A percentile compares a stretch with the other conserved stretches of the same genome.
These are phyloP conservation scores for Aspergillus sclerotiicarbonarius DNA, from an alignment of 495 filamentous ascomycete species.

Conservation along the genomic window DNA sequence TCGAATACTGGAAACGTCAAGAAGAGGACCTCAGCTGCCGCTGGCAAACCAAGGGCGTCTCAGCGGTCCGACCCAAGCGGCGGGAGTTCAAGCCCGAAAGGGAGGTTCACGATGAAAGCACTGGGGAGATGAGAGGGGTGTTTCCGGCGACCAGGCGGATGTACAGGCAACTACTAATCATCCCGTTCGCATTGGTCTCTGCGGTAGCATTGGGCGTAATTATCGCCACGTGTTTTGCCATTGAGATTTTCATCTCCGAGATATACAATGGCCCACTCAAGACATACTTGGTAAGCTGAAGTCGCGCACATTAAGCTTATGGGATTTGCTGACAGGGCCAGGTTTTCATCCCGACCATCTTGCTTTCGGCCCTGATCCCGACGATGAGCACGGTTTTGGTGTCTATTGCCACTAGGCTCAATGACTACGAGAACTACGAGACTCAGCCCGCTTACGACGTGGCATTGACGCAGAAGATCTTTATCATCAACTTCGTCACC, in stretches of 20 bases:
- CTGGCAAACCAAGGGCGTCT: slow-evolving; percentile 89
- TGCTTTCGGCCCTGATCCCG: slow-evolving; percentile 79
- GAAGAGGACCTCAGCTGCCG: slow-evolving; percentile 86
- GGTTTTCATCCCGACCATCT: slow-evolving; percentile 84
- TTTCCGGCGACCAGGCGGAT: slow-evolving; percentile 80
- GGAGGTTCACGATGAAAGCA: slow-evolving; percentile 73
- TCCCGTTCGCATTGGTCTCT: slow-evolving; percentile 82
- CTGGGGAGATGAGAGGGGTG: slow-evolving; percentile 75
- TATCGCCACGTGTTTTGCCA: slow-evolving; percentile 84
- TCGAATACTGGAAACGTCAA: slow-evolving; percentile 96
- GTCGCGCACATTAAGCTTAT: not conserved
- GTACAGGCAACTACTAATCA: slow-evolving; percentile 73
- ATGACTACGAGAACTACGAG: slow-evolving; percentile 89
- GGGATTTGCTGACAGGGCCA: slow-evolving; percentile 40
- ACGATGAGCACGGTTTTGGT: slow-evolving; percentile 75
- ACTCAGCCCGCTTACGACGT: slow-evolving; percentile 75
- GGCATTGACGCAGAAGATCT: slow-evolving; percentile 84
- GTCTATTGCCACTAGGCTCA: slow-evolving; percentile 73
- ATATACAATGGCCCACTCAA: slow-evolving; percentile 92
- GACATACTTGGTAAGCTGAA: slow-evolving; percentile 64
- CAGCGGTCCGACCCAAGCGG: slow-evolving; percentile 72
- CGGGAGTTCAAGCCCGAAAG: slow-evolving; percentile 77
- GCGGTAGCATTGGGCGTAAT: slow-evolving; percentile 68
- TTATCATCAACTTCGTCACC: slow-evolving; percentile 95
- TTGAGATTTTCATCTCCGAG: slow-evolving; percentile 95